Conservation (phyloP, 768 basidiomycete species). For the Sistotremastrum suecicum region DNA sequence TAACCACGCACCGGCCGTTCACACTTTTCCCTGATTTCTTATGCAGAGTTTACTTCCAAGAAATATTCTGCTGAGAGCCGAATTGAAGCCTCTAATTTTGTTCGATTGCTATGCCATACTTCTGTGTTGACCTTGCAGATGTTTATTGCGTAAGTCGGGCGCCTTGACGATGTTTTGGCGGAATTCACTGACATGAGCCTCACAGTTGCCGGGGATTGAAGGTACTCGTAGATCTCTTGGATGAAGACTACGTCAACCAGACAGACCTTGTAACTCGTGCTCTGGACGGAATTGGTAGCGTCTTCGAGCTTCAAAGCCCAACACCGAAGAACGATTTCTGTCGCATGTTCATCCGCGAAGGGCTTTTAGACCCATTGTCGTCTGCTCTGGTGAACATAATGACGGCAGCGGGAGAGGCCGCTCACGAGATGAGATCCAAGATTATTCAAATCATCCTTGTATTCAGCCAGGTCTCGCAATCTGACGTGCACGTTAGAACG, state of each 20-base stretch:
- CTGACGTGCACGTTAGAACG: constrained; percentile 84
- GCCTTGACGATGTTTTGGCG: neutral
- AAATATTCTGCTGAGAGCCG: constrained; percentile 88
- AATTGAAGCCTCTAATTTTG: constrained; percentile 90
- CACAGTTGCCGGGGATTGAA: constrained; percentile 84
- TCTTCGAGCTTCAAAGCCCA: constrained; percentile 91
- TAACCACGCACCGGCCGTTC: constrained; percentile 2
- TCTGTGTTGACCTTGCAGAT: constrained; percentile 92
- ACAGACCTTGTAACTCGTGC: constrained; percentile 86
- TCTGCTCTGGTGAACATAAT: constrained; percentile 84
- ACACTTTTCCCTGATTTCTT: neutral
- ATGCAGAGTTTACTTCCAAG: constrained; percentile 80
- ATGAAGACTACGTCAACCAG: constrained; percentile 91
- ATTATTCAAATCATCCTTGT: constrained; percentile 81
- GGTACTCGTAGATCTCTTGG: constrained; percentile 88
- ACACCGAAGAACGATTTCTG: constrained; percentile 98
- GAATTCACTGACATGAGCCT: neutral
- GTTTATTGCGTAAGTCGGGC: constrained; percentile 84
- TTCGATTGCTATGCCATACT: constrained; percentile 81
- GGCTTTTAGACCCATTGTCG: constrained; percentile 83
- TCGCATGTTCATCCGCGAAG: constrained; percentile 95
- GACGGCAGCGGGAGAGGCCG: constrained; percentile 48
- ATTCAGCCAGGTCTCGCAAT: constrained; percentile 94
- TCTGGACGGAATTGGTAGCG: constrained; percentile 85
- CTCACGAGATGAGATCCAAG: constrained; percentile 70